Evolutionary conservation across 192 early-diverging fungal genomes (phyloP).

Genomic region (Coemansia sp.): DNA sequence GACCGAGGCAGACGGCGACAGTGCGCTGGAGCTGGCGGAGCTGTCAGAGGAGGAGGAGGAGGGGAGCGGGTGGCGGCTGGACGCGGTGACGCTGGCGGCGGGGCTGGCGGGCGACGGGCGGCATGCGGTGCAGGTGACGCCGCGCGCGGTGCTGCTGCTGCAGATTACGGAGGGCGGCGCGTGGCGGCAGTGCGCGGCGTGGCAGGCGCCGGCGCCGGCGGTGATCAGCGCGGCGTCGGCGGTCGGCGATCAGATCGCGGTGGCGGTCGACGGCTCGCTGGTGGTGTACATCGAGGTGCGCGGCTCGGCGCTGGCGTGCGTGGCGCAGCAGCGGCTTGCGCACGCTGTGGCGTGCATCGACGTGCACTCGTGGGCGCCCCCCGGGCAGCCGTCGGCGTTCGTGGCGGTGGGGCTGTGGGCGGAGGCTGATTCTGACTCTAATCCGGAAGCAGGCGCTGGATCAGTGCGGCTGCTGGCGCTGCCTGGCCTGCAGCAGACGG

Average conservation of each 20-base stretch:
- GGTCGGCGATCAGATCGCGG: slow-evolving; percentile 58
- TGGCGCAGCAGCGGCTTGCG: slow-evolving; percentile 56
- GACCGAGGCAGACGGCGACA: slow-evolving; percentile 25
- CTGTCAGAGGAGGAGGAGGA: slow-evolving; percentile 53
- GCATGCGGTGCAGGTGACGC: slow-evolving; percentile 66
- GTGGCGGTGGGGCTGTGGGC: slow-evolving; percentile 82
- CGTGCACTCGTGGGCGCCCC: slow-evolving; percentile 60
- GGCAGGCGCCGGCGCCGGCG: slow-evolving; percentile 59
- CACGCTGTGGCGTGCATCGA: slow-evolving; percentile 79
- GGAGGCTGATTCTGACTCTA: too few species aligned
- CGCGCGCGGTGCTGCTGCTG: slow-evolving; percentile 55
- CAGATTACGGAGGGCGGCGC: background rate
- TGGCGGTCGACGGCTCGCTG: slow-evolving; percentile 59
- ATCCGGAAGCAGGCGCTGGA: too few species aligned
- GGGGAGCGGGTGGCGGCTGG: slow-evolving; percentile 35
- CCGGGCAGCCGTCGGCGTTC: slow-evolving; percentile 47
- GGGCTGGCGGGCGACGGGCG: slow-evolving; percentile 8
- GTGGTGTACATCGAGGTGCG: slow-evolving; percentile 65
- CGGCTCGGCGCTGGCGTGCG: slow-evolving; percentile 21
- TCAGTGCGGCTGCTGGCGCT: slow-evolving; percentile 64
- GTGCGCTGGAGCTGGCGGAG: slow-evolving; percentile 53
- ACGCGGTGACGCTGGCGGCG: slow-evolving; percentile 35
- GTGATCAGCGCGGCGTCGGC: slow-evolving; percentile 61
- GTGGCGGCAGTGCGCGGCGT: slow-evolving; percentile 49
- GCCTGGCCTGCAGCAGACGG: slow-evolving; percentile 57